phyloP scores from a whole-genome alignment of 306 rosid species.

The Cicer cuneatum region DNA sequence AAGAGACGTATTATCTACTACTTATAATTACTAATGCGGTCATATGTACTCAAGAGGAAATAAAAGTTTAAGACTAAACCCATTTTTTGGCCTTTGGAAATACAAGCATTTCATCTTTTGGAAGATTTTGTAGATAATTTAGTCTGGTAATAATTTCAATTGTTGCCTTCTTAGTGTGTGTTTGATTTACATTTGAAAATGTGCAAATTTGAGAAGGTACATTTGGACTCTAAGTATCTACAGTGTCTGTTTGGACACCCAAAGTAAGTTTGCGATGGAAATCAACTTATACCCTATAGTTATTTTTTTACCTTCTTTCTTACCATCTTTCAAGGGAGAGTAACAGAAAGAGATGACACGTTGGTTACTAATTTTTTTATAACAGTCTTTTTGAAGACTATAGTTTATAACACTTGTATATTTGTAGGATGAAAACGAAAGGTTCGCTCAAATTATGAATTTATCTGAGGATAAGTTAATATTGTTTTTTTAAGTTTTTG shows the following conservation, averaged over 20 bases:
- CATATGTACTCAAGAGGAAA: background rate
- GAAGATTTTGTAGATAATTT: background rate
- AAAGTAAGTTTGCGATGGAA: background rate
- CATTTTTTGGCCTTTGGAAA: background rate
- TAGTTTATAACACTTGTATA: background rate
- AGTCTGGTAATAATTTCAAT: background rate
- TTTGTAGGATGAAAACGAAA: background rate
- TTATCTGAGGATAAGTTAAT: background rate
- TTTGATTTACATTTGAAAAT: slow-evolving; percentile 2
- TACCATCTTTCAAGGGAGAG: background rate
- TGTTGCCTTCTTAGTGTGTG: background rate
- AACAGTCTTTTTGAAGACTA: slow-evolving; percentile 1
- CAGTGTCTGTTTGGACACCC: background rate
- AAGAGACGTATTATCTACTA: background rate
- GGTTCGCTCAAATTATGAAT: background rate
- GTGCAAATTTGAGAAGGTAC: background rate
- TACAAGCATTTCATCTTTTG: background rate
- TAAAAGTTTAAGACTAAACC: background rate
- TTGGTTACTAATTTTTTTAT: background rate
- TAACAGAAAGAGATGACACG: background rate
- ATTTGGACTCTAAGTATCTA: background rate
- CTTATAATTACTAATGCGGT: background rate
- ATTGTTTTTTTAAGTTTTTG: background rate
- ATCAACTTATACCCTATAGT: background rate
- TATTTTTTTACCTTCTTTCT: background rate